phyloP scores from a whole-genome alignment of 2,329 filamentous ascomycete genomes.

The Thielaviopsis punctulata region DNA sequence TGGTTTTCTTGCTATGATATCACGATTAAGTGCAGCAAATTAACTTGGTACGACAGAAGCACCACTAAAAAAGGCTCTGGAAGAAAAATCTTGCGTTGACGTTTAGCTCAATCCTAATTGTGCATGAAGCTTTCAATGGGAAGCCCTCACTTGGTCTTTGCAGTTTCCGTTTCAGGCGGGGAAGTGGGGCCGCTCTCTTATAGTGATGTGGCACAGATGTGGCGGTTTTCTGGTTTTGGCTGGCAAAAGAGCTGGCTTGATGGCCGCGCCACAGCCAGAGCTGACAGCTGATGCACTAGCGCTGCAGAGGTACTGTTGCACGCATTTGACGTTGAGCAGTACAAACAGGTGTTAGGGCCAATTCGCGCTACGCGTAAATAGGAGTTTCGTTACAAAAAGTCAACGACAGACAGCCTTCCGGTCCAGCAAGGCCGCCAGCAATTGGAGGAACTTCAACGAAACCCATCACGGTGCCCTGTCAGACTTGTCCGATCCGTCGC shows the following conservation, averaged over 20 bases:
- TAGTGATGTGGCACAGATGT: constrained; percentile 10
- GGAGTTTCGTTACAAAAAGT: neutral
- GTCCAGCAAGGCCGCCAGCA: neutral
- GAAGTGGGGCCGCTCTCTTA: constrained; percentile 9
- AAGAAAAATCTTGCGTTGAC: constrained; percentile 9
- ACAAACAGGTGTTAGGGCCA: constrained; percentile 1
- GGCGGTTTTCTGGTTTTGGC: neutral
- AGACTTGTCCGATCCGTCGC: constrained; percentile 3
- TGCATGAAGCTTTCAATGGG: constrained; percentile 7
- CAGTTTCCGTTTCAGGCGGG: constrained; percentile 10
- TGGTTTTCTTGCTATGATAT: constrained; percentile 8
- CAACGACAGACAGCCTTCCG: neutral
- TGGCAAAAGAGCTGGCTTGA: neutral
- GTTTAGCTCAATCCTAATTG: constrained; percentile 10
- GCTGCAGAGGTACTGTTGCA: constrained; percentile 1
- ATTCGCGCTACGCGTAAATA: constrained; percentile 11
- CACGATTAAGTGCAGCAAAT: constrained; percentile 9
- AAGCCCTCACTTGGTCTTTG: constrained; percentile 5
- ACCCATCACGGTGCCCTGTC: constrained; percentile 5
- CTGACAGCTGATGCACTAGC: neutral
- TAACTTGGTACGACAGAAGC: constrained; percentile 11
- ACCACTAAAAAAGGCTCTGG: constrained; percentile 10
- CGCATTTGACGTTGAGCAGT: neutral
- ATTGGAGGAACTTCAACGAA: neutral
- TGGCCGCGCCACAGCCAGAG: neutral